Percentiles rank a stretch among this genome's conserved stretches.
These are phyloP conservation scores for Lantana camara DNA, from an alignment of 257 asterid species.

Conservation along the genomic window DNA sequence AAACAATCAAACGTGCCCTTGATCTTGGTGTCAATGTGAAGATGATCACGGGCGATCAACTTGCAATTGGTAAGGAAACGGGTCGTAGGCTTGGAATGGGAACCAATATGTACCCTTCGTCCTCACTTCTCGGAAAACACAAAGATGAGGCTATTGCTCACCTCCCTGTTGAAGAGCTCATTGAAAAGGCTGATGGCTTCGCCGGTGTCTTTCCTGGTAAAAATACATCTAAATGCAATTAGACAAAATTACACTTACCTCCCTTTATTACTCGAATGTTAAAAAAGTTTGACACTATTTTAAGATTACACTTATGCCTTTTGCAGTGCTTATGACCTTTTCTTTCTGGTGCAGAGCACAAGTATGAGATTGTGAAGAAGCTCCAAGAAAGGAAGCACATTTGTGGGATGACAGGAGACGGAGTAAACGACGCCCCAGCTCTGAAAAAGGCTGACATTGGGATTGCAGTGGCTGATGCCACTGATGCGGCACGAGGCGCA, in stretches of 20 bases:
- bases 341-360: constrained; percentile 46
- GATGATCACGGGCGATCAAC: constrained; percentile 83
- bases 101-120: constrained; percentile 65
- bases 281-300: no score
- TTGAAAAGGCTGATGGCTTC: constrained; percentile 64
- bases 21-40: constrained; percentile 80
- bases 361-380: constrained; percentile 60
- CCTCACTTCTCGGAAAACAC: constrained; percentile 63
- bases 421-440: constrained; percentile 69
- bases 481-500: constrained; percentile 60
- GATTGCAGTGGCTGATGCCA: constrained; percentile 64
- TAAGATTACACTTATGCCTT: no score
- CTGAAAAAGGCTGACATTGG: constrained; percentile 61
- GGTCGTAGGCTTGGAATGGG: constrained; percentile 73
- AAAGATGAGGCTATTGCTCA: constrained; percentile 49
- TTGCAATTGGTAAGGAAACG: constrained; percentile 61
- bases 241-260: no score
- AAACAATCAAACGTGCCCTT: constrained; percentile 71
- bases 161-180: constrained; percentile 53
- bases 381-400: constrained; percentile 60
- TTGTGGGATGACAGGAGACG: constrained; percentile 69
- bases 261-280: no score
- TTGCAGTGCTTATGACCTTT: no score
- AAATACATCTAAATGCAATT: background rate
- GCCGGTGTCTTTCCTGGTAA: constrained; percentile 67